Evolutionary conservation across 768 basidiomycete species (phyloP).

Genomic region (Kwoniella shandongensis): DNA sequence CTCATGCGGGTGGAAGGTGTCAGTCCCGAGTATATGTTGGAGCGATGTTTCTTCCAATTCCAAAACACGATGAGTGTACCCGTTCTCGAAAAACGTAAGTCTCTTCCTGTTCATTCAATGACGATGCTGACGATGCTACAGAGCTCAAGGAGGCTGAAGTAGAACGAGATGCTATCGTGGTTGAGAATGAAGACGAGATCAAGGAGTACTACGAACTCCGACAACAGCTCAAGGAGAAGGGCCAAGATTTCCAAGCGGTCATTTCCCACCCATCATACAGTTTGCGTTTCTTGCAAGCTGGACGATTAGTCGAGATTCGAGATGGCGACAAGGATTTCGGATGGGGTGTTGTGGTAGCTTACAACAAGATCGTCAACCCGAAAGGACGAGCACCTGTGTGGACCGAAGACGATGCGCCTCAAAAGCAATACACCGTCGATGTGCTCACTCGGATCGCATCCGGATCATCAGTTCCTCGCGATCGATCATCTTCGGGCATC

Average conservation of each 20-base stretch:
- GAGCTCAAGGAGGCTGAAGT: conserved; percentile 76
- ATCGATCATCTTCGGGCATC: conserved; percentile 64
- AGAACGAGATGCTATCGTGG: conserved; percentile 63
- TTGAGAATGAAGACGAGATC: conserved; percentile 79
- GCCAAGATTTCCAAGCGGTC: conserved; percentile 82
- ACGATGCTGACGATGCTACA: conserved; percentile 48
- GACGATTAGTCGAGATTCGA: conserved; percentile 87
- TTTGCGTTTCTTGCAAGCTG: conserved; percentile 88
- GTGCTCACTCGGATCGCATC: conserved; percentile 79
- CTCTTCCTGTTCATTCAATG: background rate
- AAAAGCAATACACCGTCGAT: conserved; percentile 89
- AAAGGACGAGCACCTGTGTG: conserved; percentile 61
- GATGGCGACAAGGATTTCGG: conserved; percentile 87
- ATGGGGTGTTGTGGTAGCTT: conserved; percentile 94
- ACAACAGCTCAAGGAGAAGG: conserved; percentile 88
- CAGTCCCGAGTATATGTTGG: conserved; percentile 96
- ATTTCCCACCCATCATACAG: conserved; percentile 93
- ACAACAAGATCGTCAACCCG: conserved; percentile 77
- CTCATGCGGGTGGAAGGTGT: conserved; percentile 98
- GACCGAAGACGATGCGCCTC: conserved; percentile 66
- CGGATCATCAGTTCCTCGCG: conserved; percentile 63
- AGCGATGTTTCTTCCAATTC: conserved; percentile 97
- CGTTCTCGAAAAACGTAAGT: conserved; percentile 63
- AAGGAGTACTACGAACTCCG: conserved; percentile 88
- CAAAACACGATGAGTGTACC: conserved; percentile 93